Evolutionary conservation across 2,329 filamentous ascomycete species (phyloP).

Genomic region (Arthrobotrys sinensis): DNA sequence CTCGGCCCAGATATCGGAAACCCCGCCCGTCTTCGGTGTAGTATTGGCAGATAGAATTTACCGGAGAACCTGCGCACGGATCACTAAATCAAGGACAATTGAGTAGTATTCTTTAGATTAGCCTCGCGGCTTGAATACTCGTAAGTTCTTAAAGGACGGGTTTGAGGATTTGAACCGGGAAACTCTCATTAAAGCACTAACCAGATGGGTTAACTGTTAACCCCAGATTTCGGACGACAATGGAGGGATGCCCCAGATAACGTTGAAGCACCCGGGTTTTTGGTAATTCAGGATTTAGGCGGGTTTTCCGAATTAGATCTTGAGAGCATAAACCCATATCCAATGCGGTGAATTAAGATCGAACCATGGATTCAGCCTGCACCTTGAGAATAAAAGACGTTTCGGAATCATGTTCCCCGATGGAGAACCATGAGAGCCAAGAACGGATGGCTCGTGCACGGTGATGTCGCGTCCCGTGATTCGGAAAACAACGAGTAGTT

Average conservation of each 20-base stretch:
- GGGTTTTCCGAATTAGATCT: slow-evolving; percentile 34
- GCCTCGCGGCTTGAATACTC: slow-evolving; percentile 3
- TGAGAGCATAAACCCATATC: background rate
- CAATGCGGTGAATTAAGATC: background rate
- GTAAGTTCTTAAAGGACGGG: background rate
- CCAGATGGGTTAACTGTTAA: slow-evolving; percentile 22
- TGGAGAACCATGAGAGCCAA: slow-evolving; percentile 13
- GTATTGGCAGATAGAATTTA: background rate
- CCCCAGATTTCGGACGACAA: slow-evolving; percentile 30
- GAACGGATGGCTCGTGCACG: slow-evolving; percentile 9
- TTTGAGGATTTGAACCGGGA: background rate
- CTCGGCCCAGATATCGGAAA: background rate
- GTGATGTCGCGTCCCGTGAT: slow-evolving; percentile 21
- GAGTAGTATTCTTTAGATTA: slow-evolving; percentile 4
- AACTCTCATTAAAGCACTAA: slow-evolving; percentile 12
- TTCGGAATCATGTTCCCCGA: slow-evolving; percentile 16
- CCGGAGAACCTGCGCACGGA: background rate
- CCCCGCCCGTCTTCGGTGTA: background rate
- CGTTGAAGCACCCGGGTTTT: slow-evolving; percentile 21
- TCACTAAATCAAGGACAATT: slow-evolving; percentile 1
- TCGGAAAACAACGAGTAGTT: slow-evolving; percentile 5
- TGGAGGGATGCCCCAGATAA: slow-evolving; percentile 25
- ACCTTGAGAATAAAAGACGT: background rate
- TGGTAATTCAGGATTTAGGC: slow-evolving; percentile 35
- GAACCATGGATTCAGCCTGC: slow-evolving; percentile 35